These are phyloP conservation scores for Tricholoma flavovirens DNA, from an alignment of 768 basidiomycete species.

Conservation along the genomic window DNA sequence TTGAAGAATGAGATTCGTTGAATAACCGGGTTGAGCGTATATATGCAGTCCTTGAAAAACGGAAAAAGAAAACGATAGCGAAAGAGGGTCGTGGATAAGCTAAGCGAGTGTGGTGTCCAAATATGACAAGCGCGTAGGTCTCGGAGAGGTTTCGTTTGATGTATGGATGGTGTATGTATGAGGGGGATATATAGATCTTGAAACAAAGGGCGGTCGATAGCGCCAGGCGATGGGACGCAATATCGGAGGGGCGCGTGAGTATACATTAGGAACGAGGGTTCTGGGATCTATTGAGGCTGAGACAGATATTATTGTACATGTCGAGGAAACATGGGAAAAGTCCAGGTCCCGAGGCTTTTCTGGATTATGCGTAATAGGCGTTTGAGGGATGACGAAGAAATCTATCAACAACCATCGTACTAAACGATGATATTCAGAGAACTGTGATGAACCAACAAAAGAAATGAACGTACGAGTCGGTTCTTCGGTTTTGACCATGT, in stretches of 20 bases:
- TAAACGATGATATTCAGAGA: not conserved
- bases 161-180: too few species aligned
- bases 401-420: not conserved
- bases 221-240: not conserved
- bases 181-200: too few species aligned
- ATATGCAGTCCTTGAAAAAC: too few species aligned
- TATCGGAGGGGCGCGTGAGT: not conserved
- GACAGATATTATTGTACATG: not conserved
- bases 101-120: too few species aligned
- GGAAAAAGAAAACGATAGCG: too few species aligned
- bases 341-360: not conserved
- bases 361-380: not conserved
- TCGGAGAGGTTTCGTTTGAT: too few species aligned
- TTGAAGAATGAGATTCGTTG: too few species aligned
- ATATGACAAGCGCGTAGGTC: too few species aligned
- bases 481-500: not conserved
- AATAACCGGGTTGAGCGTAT: too few species aligned
- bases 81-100: too few species aligned
- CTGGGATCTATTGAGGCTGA: not conserved
- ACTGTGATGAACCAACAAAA: not conserved
- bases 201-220: not conserved
- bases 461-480: not conserved
- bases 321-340: not conserved
- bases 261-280: not conserved
- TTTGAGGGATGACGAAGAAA: not conserved